Percentiles rank a stretch among this genome's conserved stretches.
phyloP scores from a whole-genome alignment of 768 basidiomycete species.

The Inosperma sp. region DNA sequence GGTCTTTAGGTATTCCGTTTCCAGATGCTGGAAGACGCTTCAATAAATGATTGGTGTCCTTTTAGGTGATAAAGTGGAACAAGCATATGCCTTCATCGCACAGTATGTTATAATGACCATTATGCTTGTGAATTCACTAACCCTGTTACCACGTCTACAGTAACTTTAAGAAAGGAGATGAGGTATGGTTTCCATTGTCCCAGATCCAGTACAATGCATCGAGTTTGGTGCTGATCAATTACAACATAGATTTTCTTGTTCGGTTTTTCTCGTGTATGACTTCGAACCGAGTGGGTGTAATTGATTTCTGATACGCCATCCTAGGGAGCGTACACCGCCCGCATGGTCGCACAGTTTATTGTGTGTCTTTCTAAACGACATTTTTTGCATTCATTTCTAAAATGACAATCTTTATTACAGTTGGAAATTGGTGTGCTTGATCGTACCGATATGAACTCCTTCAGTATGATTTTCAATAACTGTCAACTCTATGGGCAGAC shows the following conservation, averaged over 20 bases:
- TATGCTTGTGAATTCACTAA: background rate
- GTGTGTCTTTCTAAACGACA: too few relatives aligned
- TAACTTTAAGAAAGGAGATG: constrained; percentile 68
- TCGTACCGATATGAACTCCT: too few relatives aligned
- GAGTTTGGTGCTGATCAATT: too few relatives aligned
- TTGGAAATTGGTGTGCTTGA: constrained; percentile 67
- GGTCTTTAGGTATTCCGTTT: constrained; percentile 51
- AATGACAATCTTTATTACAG: too few relatives aligned
- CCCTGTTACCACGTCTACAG: constrained; percentile 28
- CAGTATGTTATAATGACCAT: constrained; percentile 45
- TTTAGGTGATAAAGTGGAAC: constrained; percentile 66
- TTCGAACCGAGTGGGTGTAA: background rate
- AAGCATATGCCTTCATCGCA: constrained; percentile 73
- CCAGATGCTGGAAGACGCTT: background rate
- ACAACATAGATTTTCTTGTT: constrained; percentile 71
- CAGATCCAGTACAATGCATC: too few relatives aligned
- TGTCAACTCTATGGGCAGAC: too few relatives aligned
- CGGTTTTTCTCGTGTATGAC: constrained; percentile 68
- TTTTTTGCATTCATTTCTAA: too few relatives aligned
- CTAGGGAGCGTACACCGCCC: constrained; percentile 70
- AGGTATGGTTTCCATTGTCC: too few relatives aligned
- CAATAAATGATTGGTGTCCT: constrained; percentile 3
- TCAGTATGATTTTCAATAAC: too few relatives aligned
- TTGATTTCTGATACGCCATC: constrained; percentile 1
- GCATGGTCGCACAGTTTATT: constrained; percentile 70